These are phyloP conservation scores for Kodamaea neixiangensis DNA, from an alignment of 805 yeast genomes.

Conservation along the genomic window DNA sequence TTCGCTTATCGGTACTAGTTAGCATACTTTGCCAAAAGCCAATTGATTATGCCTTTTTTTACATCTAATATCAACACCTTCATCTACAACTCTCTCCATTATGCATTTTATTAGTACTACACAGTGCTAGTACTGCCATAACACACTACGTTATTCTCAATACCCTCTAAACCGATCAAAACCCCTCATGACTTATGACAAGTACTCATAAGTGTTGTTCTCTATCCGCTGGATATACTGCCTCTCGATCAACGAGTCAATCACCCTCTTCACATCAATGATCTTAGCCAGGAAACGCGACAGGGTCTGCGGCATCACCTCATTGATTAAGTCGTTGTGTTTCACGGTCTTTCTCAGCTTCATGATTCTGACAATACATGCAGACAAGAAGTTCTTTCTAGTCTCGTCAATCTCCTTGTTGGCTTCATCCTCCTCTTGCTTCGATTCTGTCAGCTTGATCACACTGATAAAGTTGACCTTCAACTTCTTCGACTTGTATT, in stretches of 20 bases:
- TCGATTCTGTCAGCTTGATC: conserved; percentile 47
- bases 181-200: conserved; percentile 50
- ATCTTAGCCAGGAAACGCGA: conserved; percentile 83
- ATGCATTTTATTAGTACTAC: neutral
- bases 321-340: conserved; percentile 81
- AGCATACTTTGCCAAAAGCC: too few species aligned
- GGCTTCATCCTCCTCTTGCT: conserved; percentile 71
- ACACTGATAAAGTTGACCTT: conserved; percentile 76
- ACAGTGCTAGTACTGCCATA: neutral
- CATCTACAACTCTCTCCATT: neutral
- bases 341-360: conserved; percentile 81
- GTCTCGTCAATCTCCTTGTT: conserved; percentile 84
- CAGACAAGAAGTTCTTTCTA: conserved; percentile 81
- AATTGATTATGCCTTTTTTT: too few species aligned
- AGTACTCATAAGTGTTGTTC: conserved; percentile 73
- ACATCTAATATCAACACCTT: neutral
- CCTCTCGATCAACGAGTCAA: conserved; percentile 80
- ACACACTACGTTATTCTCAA: neutral
- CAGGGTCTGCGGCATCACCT: conserved; percentile 82
- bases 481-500: conserved; percentile 81
- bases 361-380: conserved; percentile 96
- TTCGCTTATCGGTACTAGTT: too few species aligned
- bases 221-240: conserved; percentile 81
- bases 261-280: conserved; percentile 82
- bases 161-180: neutral